Base-by-base conservation (phyloP, 805 yeast species). In the Lachancea mirantina region DNA sequence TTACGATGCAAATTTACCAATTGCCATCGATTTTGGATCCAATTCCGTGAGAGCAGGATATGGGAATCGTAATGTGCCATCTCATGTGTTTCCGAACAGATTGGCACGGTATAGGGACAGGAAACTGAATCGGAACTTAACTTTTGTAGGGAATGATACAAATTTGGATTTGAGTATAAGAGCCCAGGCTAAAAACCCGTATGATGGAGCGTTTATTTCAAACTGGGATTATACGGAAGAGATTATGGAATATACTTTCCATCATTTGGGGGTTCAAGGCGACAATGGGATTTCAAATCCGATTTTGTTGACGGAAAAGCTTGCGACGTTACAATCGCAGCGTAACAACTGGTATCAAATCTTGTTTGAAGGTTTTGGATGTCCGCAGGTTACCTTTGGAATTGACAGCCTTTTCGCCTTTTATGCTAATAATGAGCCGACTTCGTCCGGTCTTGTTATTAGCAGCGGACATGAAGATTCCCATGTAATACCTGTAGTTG, bases 191-290 rank as follows among this genome's bases (percentile, higher is more conserved):
- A 77, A 74, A 47, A 65, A 84, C 4, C 95, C 96, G 0, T 89
- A 72, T 51, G 98, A 92, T 55, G 95, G 95, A 0, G 72, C 84
- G 4, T 62, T 85, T 45, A 65, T 92, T 21, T 78, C 94, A 16
- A 94, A 88, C 55, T 94, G 97, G 97, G 97, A 92, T 36, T 72
- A 78, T 37, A 70, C 80, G 2, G 98, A 92, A 53, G 72, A 68
- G 37, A 72, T 89, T 32, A 53, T 92, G 30, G 97, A 89, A 57
- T 92, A 87, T 51, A 66, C 87, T 0, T 80, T 92, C 52, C 71
- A 75, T 39, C 94, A 84, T 54, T 50, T 89, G 29, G 81, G 89
- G 3, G 92, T 85, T 2, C 49, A 47, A 6, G 61, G 74, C 0
- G 43, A 58, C 2, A 72, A 74, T 2, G 52, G 65, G 2, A 74